Evolutionary conservation across 768 basidiomycete species (phyloP).

Genomic region (Tremella mesenterica): DNA sequence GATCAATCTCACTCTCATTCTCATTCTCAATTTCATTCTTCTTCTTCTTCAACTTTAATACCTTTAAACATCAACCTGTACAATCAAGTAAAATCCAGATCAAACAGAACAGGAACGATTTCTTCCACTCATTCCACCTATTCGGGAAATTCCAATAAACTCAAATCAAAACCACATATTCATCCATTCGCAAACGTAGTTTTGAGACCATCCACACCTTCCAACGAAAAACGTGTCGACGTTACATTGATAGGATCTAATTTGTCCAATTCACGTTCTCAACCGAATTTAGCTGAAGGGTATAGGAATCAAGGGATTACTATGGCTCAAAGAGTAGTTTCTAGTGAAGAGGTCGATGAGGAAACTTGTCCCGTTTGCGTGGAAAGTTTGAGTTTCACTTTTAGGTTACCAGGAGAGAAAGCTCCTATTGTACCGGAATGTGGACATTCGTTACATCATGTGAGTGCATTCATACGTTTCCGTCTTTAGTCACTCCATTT

Average conservation of each 20-base stretch:
- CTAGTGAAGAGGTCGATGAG: constrained; percentile 52
- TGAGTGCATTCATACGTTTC: too few species aligned
- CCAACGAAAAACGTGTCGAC: constrained; percentile 3
- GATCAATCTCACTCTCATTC: not conserved
- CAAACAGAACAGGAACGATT: constrained; percentile 13
- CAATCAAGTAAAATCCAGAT: constrained; percentile 1
- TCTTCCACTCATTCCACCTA: constrained; percentile 12
- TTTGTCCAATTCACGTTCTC: constrained; percentile 16
- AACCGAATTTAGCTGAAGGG: constrained; percentile 19
- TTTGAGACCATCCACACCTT: constrained; percentile 19
- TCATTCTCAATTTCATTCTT: not conserved
- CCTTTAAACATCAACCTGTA: too few species aligned
- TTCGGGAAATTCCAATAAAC: constrained; percentile 13
- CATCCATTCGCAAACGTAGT: constrained; percentile 35
- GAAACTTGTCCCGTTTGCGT: constrained; percentile 94
- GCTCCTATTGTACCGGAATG: constrained; percentile 96
- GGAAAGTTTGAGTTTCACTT: constrained; percentile 85
- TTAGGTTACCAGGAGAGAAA: constrained; percentile 88
- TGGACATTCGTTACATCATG: constrained; percentile 95
- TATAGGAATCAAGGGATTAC: constrained; percentile 10
- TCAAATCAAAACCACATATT: too few species aligned
- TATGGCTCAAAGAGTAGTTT: constrained; percentile 26
- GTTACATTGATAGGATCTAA: constrained; percentile 7
- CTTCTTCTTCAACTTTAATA: not conserved
- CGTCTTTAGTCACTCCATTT: too few species aligned